Percentiles rank a stretch among this genome's conserved stretches.
These are phyloP conservation scores for Pseudozyma pruni DNA, from an alignment of 1,284 basidiomycete genomes.

Conservation along the genomic window DNA sequence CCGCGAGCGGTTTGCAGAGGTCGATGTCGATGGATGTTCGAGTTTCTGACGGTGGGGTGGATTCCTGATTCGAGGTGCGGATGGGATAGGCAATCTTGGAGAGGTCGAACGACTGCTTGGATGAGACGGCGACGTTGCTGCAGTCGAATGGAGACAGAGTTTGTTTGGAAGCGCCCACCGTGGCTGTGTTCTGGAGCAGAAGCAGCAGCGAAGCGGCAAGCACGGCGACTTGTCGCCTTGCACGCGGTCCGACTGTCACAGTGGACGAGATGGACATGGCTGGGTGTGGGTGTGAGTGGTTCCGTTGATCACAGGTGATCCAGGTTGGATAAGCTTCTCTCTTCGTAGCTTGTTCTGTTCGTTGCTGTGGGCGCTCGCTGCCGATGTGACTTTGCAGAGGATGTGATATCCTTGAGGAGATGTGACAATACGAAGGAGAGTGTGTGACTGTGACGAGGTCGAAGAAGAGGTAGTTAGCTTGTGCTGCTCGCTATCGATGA, in stretches of 20 bases:
- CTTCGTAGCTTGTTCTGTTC: no score
- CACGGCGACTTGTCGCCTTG: constrained; percentile 1
- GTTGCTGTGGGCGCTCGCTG: no score
- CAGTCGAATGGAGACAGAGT: constrained; percentile 48
- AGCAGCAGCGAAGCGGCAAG: constrained; percentile 20
- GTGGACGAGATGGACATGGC: constrained; percentile 10
- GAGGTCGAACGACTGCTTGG: constrained; percentile 41
- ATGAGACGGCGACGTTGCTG: constrained; percentile 33
- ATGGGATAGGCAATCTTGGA: constrained; percentile 46
- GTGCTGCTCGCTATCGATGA: no score
- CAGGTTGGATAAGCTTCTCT: not conserved
- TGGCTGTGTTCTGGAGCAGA: constrained; percentile 8
- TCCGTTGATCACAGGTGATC: constrained; percentile 7
- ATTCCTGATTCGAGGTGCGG: constrained; percentile 38
- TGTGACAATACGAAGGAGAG: no score
- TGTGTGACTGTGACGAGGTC: no score
- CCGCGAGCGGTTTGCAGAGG: constrained; percentile 43
- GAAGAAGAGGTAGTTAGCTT: no score
- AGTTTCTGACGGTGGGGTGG: constrained; percentile 45
- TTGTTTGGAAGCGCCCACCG: constrained; percentile 22
- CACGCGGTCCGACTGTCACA: constrained; percentile 5
- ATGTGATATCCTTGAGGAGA: no score
- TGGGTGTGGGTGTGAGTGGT: not conserved
- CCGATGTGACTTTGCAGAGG: no score
- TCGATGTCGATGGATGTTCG: constrained; percentile 46